Evolutionary conservation across 2,329 filamentous ascomycete genomes (phyloP).

Genomic region (Trichoderma polysporum): DNA sequence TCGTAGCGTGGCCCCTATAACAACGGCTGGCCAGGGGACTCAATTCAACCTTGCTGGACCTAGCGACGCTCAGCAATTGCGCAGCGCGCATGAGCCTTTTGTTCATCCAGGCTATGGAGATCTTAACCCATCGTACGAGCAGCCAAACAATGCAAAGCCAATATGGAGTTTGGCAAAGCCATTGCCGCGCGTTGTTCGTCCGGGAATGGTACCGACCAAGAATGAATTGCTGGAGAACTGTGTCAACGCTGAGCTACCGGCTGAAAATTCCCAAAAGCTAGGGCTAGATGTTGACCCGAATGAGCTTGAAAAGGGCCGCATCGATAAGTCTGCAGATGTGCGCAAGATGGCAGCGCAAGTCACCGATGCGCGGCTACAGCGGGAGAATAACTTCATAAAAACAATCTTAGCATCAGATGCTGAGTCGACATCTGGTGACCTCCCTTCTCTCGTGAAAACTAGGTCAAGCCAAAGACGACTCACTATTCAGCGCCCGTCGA

Average conservation of each 20-base stretch:
- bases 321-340: not conserved
- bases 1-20: constrained; percentile 1
- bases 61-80: not conserved
- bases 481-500: not conserved
- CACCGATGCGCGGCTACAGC: constrained; percentile 1
- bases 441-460: not conserved
- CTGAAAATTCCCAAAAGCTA: constrained; percentile 12
- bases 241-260: not conserved
- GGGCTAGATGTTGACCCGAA: constrained; percentile 4
- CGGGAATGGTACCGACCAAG: constrained; percentile 9
- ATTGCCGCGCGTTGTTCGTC: constrained; percentile 4
- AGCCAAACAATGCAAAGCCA: not conserved
- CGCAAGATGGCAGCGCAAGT: constrained; percentile 11
- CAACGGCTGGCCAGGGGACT: not conserved
- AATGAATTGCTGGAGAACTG: constrained; percentile 1
- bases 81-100: not conserved
- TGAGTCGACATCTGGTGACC: not conserved
- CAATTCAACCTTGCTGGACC: constrained; percentile 10
- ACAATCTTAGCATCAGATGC: not conserved
- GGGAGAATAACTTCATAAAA: not conserved
- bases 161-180: constrained; percentile 12
- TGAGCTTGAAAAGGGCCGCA: constrained; percentile 12
- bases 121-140: not conserved
- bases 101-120: not conserved
- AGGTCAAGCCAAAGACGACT: not conserved